Evolutionary conservation across 208 protist species (phyloP).

Genomic region (Leishmania mexicana): DNA sequence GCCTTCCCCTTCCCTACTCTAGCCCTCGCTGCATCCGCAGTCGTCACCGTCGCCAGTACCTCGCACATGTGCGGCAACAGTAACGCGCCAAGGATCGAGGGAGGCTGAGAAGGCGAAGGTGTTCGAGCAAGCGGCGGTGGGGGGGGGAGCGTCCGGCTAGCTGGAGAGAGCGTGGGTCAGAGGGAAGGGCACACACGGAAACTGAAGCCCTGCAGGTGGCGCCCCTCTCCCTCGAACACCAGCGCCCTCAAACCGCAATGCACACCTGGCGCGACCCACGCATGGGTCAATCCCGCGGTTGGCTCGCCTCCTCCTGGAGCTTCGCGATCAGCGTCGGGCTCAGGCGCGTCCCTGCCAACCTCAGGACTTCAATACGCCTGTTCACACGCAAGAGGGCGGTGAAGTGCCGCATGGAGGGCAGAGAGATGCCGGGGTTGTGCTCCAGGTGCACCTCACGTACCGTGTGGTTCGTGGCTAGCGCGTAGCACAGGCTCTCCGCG

Average conservation of each 20-base stretch:
- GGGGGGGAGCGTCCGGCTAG: background rate
- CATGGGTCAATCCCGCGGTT: conserved; percentile 14
- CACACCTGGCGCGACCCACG: background rate
- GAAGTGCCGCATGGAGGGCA: conserved; percentile 75
- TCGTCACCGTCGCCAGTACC: background rate
- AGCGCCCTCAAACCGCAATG: background rate
- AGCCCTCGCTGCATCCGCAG: background rate
- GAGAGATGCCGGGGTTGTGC: conserved; percentile 86
- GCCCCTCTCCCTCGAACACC: background rate
- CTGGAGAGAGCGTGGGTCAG: background rate
- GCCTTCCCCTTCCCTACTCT: background rate
- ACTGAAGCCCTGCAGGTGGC: background rate
- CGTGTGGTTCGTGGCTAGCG: conserved; percentile 47
- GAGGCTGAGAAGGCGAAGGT: background rate
- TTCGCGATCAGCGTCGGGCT: conserved; percentile 57
- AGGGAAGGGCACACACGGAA: background rate
- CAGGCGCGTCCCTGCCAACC: conserved; percentile 70
- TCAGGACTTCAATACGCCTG: conserved; percentile 47
- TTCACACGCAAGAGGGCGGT: conserved; percentile 74
- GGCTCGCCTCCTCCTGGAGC: conserved; percentile 53
- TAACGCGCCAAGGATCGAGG: background rate
- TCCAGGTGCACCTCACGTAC: conserved; percentile 62
- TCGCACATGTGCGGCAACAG: background rate
- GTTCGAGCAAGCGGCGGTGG: background rate
- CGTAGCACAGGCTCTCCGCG: conserved; percentile 74